These are phyloP conservation scores for Lepiota venenata DNA, from an alignment of 768 basidiomycete genomes.

Conservation along the genomic window DNA sequence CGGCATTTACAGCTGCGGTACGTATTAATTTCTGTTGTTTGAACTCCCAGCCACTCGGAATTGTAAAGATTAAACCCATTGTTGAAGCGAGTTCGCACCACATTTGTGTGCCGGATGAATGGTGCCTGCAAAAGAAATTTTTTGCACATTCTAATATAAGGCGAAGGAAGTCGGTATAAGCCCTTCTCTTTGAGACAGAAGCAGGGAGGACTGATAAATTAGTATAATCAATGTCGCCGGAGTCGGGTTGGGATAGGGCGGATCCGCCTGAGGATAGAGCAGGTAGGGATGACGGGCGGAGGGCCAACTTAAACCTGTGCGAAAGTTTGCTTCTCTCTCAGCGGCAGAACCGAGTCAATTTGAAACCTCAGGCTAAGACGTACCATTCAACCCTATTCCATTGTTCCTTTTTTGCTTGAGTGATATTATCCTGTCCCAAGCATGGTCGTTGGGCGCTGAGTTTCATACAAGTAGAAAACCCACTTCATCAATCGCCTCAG, in stretches of 20 bases:
- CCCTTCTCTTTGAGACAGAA: conserved; percentile 15
- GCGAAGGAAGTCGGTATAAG: conserved; percentile 21
- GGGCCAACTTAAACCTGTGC: conserved; percentile 24
- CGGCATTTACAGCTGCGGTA: too few species aligned
- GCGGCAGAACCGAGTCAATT: too few species aligned
- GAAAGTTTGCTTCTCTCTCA: too few species aligned
- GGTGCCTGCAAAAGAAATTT: conserved; percentile 14
- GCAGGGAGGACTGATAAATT: conserved; percentile 15
- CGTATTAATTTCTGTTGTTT: not conserved
- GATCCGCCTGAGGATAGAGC: conserved; percentile 7
- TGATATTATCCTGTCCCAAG: not conserved
- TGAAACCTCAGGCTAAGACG: not conserved
- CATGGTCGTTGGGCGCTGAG: not conserved
- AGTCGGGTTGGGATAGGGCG: not conserved
- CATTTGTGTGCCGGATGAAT: conserved; percentile 4
- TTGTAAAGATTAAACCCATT: conserved; percentile 21
- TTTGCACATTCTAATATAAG: conserved; percentile 20
- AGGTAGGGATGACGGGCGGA: conserved; percentile 18
- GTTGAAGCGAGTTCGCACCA: conserved; percentile 14
- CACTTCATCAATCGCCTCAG: conserved; percentile 18
- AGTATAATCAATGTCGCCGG: not conserved
- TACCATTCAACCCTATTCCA: conserved; percentile 21
- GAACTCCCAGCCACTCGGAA: conserved; percentile 23
- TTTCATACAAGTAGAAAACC: not conserved
- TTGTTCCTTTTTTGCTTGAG: not conserved